Percentiles rank a stretch among this genome's conserved stretches.
Evolutionary conservation across 176 grass and related monocot genomes (phyloP).

Genomic region (Luzula sylvatica): DNA sequence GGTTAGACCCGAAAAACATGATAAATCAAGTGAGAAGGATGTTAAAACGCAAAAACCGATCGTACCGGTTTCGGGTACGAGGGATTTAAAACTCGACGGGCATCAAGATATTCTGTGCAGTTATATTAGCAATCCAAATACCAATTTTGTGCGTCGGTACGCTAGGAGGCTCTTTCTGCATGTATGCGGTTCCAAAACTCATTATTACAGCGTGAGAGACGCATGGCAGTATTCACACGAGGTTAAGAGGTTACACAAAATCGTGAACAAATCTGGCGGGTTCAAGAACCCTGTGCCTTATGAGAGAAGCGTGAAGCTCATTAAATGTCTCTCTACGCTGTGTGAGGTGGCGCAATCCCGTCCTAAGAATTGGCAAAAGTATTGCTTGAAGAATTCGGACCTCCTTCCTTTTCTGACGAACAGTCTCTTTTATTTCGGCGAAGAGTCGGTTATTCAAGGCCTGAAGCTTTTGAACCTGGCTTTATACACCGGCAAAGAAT

Average conservation of each 20-base stretch:
- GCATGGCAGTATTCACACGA: conserved; percentile 84
- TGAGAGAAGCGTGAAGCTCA: conserved; percentile 92
- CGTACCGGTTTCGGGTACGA: conserved; percentile 14
- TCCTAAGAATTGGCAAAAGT: conserved; percentile 99
- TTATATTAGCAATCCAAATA: conserved; percentile 96
- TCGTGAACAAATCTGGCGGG: conserved; percentile 79
- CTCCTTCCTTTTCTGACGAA: conserved; percentile 81
- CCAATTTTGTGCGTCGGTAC: conserved; percentile 84
- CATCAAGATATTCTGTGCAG: conserved; percentile 95
- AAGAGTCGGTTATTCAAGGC: conserved; percentile 89
- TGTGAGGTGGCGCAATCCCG: conserved; percentile 80
- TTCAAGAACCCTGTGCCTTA: conserved; percentile 88
- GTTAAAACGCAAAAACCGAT: conserved; percentile 43
- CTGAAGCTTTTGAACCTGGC: conserved; percentile 94
- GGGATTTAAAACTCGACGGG: conserved; percentile 93
- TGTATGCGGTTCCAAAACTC: conserved; percentile 91
- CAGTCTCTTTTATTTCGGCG: conserved; percentile 79
- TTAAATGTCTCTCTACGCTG: conserved; percentile 78
- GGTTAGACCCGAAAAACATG: conserved; percentile 88
- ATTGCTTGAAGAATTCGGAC: conserved; percentile 79
- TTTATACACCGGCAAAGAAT: conserved; percentile 86
- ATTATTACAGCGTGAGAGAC: conserved; percentile 91
- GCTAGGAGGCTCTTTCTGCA: conserved; percentile 97
- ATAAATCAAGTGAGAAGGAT: conserved; percentile 80
- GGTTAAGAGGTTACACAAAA: conserved; percentile 76